phyloP scores from a whole-genome alignment of 2,329 filamentous ascomycete genomes.

The Colletotrichum plurivorum region DNA sequence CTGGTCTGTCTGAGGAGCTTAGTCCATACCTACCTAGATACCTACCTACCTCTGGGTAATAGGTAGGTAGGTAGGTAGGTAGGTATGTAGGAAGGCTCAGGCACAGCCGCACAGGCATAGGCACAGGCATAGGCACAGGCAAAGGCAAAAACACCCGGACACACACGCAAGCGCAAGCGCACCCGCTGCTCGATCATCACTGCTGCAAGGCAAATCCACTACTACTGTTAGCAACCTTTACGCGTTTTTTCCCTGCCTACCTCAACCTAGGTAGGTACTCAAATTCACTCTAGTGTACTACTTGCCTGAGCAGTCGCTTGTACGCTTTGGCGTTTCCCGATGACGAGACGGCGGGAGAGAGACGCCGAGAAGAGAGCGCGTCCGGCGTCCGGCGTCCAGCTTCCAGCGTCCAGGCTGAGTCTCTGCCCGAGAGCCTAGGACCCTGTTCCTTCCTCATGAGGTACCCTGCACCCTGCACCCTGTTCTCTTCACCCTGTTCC shows the following conservation, averaged over 20 bases:
- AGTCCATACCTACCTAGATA: neutral
- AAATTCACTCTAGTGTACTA: neutral
- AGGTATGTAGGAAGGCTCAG: conserved; percentile 7
- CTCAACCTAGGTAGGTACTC: neutral
- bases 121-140: conserved; percentile 7
- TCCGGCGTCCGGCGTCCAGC: conserved; percentile 18
- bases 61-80: neutral
- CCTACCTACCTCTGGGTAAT: neutral
- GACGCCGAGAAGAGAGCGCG: conserved; percentile 31
- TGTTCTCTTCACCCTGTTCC: conserved; percentile 11
- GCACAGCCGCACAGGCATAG: conserved; percentile 8
- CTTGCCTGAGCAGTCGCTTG: neutral
- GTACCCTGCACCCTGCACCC: neutral
- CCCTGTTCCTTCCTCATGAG: conserved; percentile 24
- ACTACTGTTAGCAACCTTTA: too few relatives aligned
- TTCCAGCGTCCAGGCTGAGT: conserved; percentile 13
- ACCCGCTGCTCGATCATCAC: neutral
- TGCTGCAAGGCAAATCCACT: neutral
- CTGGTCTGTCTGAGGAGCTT: neutral
- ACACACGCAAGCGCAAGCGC: conserved; percentile 10
- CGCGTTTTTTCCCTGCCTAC: neutral
- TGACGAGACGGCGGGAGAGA: conserved; percentile 24
- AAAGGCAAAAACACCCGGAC: too few relatives aligned
- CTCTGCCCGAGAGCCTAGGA: conserved; percentile 17
- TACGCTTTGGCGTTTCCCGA: conserved; percentile 24